Base-by-base conservation (phyloP, 768 basidiomycete species). In the Pisolithus sp. region DNA sequence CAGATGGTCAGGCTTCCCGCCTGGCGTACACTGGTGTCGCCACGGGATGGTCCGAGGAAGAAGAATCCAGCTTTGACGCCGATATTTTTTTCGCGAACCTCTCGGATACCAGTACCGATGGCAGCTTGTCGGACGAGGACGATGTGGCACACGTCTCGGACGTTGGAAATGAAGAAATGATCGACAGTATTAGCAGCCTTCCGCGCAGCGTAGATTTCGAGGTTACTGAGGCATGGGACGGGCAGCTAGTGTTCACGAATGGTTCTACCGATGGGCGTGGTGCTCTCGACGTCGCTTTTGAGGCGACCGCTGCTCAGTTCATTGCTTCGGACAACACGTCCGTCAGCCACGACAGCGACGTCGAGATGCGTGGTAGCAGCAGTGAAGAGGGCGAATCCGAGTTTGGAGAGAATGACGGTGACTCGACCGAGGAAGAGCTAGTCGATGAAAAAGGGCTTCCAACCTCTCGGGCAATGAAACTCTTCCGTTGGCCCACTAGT, bases 11-110 rank as follows among this genome's bases (percentile, higher is more conserved):
- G 60, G 57, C 56, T 55, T 65, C 62, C 60, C 65, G 62, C 46
- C 64, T 66, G 37, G 69, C 71, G 45, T 86, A 82, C 60, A 76
- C 78, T 38, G 86, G 85, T 45, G 75, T 87, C 44, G 83, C 78
- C 45, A 83, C 83, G 1, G 82, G 85, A 40, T 92, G 87, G 88
- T 85, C 84, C 38, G 85, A 86, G 18, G 85, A 83, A 52, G 87
- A 78, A 48, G 88, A 89, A 63, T 84, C 82, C 2, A 80, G 77
- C 53, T 87, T 89, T 59, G 89, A 92, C 58, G 89, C 89, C 9
- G 88, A 91, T 54, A 66, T 91, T 0, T 91, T 92, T 71, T 91
- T 92, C 60, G 81, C 84, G 50, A 85, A 89, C 61, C 78, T 91
- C 39, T 81, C 82, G 36, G 86, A 80, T 59, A 67, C 76, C 1